Evolutionary conservation across 306 rosid genomes (phyloP), one percentile per base, ranked within the genome.

Genomic region (Fragaria vesca): DNA sequence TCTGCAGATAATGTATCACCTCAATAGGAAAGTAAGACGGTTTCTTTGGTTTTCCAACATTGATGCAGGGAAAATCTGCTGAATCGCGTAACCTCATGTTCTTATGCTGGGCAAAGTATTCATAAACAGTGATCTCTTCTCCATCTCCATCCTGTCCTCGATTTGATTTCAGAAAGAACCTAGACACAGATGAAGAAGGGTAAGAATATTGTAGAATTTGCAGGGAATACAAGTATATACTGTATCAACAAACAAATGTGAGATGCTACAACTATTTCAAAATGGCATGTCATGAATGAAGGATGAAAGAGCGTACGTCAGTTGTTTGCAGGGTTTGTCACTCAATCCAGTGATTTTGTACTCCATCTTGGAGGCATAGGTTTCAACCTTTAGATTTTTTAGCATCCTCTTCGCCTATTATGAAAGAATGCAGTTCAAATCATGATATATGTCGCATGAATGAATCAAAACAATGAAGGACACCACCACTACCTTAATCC

Each of bases 311-410:
- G 47, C 3, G 8, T 43, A 57, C 91, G n/a, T 81, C 52, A 85
- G 86, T 2, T 36, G 42, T 60, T 72, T 88, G 86, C 91, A 88
- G 42, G 81, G 67, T 40, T 10, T 45, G 1, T 88, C 89, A 76
- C 89, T 88, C 70, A 88, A 21, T 68, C 91, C 91, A 34, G 81
- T 85, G 83, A 88, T 88, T 85, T 85, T 85, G 80, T 76, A 79
- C 74, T 85, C 87, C 28, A 76, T 26, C 15, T 81, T 81, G 7
- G 77, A 73, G 21, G 34, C 16, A 48, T 85, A 78, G 11, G 63
- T 86, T 66, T 71, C 76, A 43, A 88, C 71, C 57, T 89, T 81
- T 20, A 85, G 72, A 61, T 71, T 88, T 30, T 83, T 88, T 42
- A 88, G 63, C 78, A 54, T 77, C 74, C 83, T 76, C 66, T 71